Base-by-base conservation (phyloP, 2,329 filamentous ascomycete genomes). In the Talaromyces sp. region DNA sequence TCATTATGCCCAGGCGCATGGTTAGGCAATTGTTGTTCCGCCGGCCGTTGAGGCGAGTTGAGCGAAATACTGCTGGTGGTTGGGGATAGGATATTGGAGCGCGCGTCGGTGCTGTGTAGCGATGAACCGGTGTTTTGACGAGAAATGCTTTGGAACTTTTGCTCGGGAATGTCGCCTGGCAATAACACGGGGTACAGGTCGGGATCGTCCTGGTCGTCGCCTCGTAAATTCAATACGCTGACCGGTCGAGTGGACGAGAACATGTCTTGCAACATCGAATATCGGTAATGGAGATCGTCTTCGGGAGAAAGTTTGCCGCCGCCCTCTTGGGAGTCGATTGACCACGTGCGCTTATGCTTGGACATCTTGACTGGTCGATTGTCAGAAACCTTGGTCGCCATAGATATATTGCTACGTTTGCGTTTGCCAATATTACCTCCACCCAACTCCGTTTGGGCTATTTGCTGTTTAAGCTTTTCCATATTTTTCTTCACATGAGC, bases 401-500 rank as follows among this genome's bases (percentile, higher is more conserved):
- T 77, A 0, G 83, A 81, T 28, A 79, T 79, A 66, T 79, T 83
- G 70, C 78, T 83, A 66, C 85, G 82, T 71, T 87, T 87, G 60
- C 85, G 79, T 71, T 87, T 88, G 63, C 84, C 83, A 60, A 84
- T 79, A 57, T 83, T 82, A 62, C 84, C 82, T 72, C 84, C 81
- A 22, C 85, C 85, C 60, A 84, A 80, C 69, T 87, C 85, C 25
- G 83, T 81, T 70, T 97, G 92, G 0, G 89, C 82, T 63, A 97
- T 95, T 71, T 97, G 93, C 71, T 96, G 92, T 75, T 96, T 96
- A 54, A 97, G 80, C 77, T 97, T 98, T 71, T 97, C 93, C 68
- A 98, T 97, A 0, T 90, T 91, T 78, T 97, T 98, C 76, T 96
- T 96, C 65, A 98, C 91, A 70, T 98, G 93, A 0, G 91, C 90